Evolutionary conservation across 768 basidiomycete species (phyloP).

Genomic region (Boletus subcaerulescens): DNA sequence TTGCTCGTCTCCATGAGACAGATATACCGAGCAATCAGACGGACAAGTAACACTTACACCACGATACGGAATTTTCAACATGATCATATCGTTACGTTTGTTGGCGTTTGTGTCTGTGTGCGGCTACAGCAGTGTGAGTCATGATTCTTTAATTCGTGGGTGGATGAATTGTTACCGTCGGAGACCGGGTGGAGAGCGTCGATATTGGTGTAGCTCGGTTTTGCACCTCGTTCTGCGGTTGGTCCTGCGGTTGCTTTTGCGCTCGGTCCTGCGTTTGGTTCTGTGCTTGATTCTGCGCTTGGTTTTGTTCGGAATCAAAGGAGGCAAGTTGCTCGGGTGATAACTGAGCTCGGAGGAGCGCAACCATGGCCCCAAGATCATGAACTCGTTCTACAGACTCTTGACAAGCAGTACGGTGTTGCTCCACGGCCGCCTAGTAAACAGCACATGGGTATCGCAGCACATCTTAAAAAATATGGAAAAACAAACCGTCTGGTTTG

Average conservation of each 20-base stretch:
- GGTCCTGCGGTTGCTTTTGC: too few species aligned
- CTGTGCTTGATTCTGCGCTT: too few species aligned
- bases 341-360: conserved; percentile 17
- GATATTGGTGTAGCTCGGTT: background rate
- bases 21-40: background rate
- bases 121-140: conserved; percentile 12
- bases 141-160: background rate
- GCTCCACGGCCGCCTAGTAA: conserved; percentile 12
- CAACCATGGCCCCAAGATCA: conserved; percentile 18
- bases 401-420: conserved; percentile 10
- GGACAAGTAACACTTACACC: conserved; percentile 11
- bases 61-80: conserved; percentile 22
- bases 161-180: conserved; percentile 8
- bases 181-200: background rate
- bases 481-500: conserved; percentile 23
- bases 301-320: conserved; percentile 3
- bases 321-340: conserved; percentile 19
- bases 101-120: conserved; percentile 1
- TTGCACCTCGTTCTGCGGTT: too few species aligned
- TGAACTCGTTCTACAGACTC: conserved; percentile 11
- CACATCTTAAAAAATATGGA: background rate
- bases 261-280: too few species aligned
- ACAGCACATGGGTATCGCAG: background rate
- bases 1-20: conserved; percentile 6
- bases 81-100: conserved; percentile 21